phyloP scores from a whole-genome alignment of 192 early-diverging fungal species.

The Backusella tuberculispora region DNA sequence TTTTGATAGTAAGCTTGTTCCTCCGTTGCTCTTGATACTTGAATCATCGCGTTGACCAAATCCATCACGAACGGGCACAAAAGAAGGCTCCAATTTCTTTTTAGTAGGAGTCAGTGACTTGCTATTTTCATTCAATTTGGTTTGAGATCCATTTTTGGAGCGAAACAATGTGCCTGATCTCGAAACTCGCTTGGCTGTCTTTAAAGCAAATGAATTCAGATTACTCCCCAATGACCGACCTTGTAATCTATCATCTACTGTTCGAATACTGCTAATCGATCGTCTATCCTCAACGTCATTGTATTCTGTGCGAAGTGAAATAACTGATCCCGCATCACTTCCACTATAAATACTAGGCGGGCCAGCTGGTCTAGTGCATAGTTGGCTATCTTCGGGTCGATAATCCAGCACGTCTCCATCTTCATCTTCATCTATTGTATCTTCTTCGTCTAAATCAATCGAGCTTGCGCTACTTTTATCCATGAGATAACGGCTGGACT shows the following conservation, averaged over 20 bases:
- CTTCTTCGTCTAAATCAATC: constrained; percentile 2
- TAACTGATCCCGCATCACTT: constrained; percentile 29
- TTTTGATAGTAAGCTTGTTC: constrained; percentile 34
- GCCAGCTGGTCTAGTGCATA: constrained; percentile 9
- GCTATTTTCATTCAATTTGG: neutral
- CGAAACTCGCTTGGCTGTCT: constrained; percentile 23
- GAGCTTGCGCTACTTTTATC: constrained; percentile 14
- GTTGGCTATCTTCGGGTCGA: constrained; percentile 21
- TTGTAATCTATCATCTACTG: constrained; percentile 22
- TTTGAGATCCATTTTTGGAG: constrained; percentile 17
- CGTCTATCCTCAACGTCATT: constrained; percentile 32
- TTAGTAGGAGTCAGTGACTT: constrained; percentile 1
- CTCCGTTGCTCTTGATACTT: constrained; percentile 4
- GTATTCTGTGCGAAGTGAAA: constrained; percentile 36
- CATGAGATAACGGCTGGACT: constrained; percentile 8
- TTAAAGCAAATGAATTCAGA: constrained; percentile 18
- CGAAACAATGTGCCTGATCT: constrained; percentile 19
- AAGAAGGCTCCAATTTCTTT: constrained; percentile 16
- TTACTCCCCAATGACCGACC: constrained; percentile 3
- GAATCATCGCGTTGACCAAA: constrained; percentile 1
- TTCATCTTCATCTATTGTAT: constrained; percentile 12
- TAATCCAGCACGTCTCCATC: constrained; percentile 30
- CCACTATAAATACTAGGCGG: constrained; percentile 21
- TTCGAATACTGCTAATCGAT: constrained; percentile 27
- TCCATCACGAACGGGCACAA: neutral